Evolutionary conservation across 805 yeast species (phyloP), one percentile per base, ranked within the genome.

Genomic region (Hanseniaspora vineae): DNA sequence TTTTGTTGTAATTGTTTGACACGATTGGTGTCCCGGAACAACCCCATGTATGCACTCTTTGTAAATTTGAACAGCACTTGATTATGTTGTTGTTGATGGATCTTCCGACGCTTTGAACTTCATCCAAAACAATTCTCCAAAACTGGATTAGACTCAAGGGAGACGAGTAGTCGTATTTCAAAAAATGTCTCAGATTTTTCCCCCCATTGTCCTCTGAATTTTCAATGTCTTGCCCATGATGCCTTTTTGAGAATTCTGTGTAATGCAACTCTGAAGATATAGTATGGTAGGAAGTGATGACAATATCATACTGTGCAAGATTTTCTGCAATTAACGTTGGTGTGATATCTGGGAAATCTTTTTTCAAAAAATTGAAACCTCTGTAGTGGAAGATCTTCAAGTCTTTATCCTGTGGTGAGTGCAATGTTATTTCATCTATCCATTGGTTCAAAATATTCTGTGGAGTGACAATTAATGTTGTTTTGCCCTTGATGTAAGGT

Each of bases 11-110:
- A 75, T 75, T 53, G 80, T 78, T 14, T n/a, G 35, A 47, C 37
- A 35, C 42, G 29, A 88, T 81, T 0, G 97, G 95, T 0, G 98
- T 92, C 6, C 98, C 98, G 1, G 96, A 85, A 0, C 89, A 96
- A 14, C 95, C 97, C 97, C 97, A 92, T 0, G 96, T 79, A 65
- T 92, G 97, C 43, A 78, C 75, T 46, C 96, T 70, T 4, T 96
- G 90, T 23, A 92, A 76, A 35, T 84, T 66, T 2, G 84, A 70
- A 0, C 96, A 87, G 49, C 88, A 84, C 49, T 76, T 78, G 18
- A 95, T 87, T 1, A 92, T 86, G 46, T 84, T 76, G 0, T 90
- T 76, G 2, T 78, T 71, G 19, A 81, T 81, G 2, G 76, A 73
- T 39, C 61, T 56, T 8, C 86, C 79, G 3, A 92, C 83, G 89